phyloP scores from a whole-genome alignment of 78 protist species.

The Parvularia atlantis region DNA sequence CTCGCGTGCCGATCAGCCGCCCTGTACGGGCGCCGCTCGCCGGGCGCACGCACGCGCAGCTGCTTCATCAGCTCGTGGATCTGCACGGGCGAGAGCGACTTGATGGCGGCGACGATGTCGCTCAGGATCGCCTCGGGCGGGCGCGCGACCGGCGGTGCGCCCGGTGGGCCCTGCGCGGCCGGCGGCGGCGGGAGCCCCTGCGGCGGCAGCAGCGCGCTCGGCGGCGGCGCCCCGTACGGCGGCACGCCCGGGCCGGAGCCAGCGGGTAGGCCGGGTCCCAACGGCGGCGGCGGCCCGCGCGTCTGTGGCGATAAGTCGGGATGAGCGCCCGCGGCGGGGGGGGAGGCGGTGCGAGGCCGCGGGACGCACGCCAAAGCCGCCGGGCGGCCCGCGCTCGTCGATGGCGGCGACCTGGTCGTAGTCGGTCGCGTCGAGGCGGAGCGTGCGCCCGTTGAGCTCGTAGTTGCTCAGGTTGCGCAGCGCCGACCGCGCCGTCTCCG shows the following conservation, averaged over 20 bases:
- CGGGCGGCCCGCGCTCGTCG: not conserved
- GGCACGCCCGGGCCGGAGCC: not conserved
- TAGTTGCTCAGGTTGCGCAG: conserved; percentile 50
- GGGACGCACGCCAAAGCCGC: not conserved
- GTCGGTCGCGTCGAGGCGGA: conserved; percentile 51
- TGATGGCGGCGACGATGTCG: not conserved
- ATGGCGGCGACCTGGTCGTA: conserved; percentile 12
- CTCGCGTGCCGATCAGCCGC: not conserved
- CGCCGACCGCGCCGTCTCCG: conserved; percentile 61
- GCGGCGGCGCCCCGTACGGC: not conserved
- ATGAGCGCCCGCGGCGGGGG: no score
- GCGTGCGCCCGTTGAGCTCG: conserved; percentile 34
- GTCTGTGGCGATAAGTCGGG: no score
- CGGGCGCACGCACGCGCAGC: not conserved
- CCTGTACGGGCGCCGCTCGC: not conserved
- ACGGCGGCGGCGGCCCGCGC: no score
- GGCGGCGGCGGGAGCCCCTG: not conserved
- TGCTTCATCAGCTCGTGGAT: conserved; percentile 7
- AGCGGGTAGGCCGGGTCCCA: not conserved
- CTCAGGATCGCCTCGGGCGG: not conserved
- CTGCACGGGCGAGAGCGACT: not conserved
- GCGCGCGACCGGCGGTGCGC: not conserved
- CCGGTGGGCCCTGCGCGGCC: not conserved
- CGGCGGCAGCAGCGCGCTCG: not conserved
- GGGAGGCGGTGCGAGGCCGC: not conserved